Percentiles rank a stretch among this genome's conserved stretches.
Evolutionary conservation across 2,329 filamentous ascomycete genomes (phyloP).

Genomic region (Nakataea oryzae): DNA sequence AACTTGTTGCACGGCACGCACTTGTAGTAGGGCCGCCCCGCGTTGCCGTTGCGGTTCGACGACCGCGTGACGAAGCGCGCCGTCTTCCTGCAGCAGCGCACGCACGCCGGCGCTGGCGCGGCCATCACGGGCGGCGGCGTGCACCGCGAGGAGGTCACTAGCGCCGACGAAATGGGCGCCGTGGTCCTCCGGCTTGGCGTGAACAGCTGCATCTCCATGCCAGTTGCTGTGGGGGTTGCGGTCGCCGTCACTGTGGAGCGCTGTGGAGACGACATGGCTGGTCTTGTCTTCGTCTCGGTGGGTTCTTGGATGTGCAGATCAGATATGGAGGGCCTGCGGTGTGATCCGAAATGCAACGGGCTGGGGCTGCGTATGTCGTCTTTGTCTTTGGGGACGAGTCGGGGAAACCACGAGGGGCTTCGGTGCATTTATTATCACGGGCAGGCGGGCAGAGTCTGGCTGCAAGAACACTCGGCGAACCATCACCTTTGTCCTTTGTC

Average conservation of each 20-base stretch:
- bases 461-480: not conserved
- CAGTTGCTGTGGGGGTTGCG: not conserved
- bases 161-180: not conserved
- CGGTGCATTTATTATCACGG: not conserved
- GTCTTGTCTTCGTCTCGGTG: not conserved
- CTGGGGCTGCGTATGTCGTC: not conserved
- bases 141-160: not conserved
- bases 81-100: not conserved
- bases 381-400: not conserved
- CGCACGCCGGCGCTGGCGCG: not conserved
- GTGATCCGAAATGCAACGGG: not conserved
- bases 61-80: not conserved
- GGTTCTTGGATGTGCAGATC: not conserved
- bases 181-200: not conserved
- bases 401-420: not conserved
- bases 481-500: not conserved
- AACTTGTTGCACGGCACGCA: not conserved
- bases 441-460: too few relatives aligned
- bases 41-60: constrained; percentile 1
- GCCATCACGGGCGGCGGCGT: too few relatives aligned
- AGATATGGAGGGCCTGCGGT: not conserved
- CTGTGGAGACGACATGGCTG: not conserved
- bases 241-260: too few relatives aligned
- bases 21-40: not conserved
- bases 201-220: not conserved